phyloP scores from a whole-genome alignment of 164 flowering plant species.

The Nelumbo lutea region DNA sequence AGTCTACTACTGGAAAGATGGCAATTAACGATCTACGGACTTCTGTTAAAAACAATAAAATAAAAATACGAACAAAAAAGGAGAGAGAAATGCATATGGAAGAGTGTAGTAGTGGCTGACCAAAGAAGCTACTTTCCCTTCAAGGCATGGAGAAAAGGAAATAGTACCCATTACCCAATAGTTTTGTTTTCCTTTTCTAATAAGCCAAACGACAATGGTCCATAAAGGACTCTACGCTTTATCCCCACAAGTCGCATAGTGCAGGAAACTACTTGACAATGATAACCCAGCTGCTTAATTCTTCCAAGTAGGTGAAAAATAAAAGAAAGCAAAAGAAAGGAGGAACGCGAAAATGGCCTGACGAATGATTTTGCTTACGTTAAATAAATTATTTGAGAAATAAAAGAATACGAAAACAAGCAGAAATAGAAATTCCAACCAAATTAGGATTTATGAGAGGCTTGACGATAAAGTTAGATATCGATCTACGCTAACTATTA shows the following conservation, averaged over 20 bases:
- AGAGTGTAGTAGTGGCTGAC: slow-evolving; percentile 50
- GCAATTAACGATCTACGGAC: slow-evolving; percentile 41
- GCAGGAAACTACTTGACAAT: slow-evolving; percentile 7
- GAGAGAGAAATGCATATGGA: slow-evolving; percentile 18
- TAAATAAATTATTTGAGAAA: not conserved
- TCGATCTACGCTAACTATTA: not conserved
- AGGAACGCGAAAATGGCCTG: not conserved
- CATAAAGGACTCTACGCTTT: slow-evolving; percentile 38
- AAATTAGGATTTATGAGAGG: too few relatives aligned
- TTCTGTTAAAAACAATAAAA: slow-evolving; percentile 18
- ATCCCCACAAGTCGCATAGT: slow-evolving; percentile 26
- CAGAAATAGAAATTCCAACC: not conserved
- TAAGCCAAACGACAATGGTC: slow-evolving; percentile 49
- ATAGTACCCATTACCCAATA: slow-evolving; percentile 17
- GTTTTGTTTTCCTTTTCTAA: slow-evolving; percentile 31
- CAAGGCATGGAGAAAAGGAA: slow-evolving; percentile 26
- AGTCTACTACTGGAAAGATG: slow-evolving; percentile 27
- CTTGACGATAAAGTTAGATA: not conserved
- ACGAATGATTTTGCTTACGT: not conserved
- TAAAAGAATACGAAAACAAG: too few relatives aligned
- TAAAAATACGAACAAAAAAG: not conserved
- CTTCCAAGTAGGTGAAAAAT: not conserved
- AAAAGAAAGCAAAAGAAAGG: not conserved
- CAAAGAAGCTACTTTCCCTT: slow-evolving; percentile 53
- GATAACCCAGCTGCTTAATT: not conserved